These are phyloP conservation scores for Dryadomyces quercus-mongolicae DNA, from an alignment of 2,329 filamentous ascomycete species.

Conservation along the genomic window DNA sequence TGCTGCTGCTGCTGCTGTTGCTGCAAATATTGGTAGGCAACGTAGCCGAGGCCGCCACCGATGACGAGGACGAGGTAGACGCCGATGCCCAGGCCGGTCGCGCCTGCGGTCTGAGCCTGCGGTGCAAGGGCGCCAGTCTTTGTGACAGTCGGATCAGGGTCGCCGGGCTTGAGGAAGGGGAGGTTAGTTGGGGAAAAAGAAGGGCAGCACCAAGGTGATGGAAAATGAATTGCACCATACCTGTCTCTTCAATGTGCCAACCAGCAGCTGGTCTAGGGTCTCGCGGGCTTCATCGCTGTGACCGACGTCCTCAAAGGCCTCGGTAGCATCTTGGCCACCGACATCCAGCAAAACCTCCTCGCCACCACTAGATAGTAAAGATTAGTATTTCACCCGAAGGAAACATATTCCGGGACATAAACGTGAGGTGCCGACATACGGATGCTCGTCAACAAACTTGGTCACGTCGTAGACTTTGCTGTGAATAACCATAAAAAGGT, in stretches of 20 bases:
- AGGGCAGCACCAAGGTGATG: not conserved
- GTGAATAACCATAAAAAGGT: conserved; percentile 83
- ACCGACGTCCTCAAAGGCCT: conserved; percentile 98
- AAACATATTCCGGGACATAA: too few species aligned
- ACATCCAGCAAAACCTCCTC: conserved; percentile 97
- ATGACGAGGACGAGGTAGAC: conserved; percentile 72
- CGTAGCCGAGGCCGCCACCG: conserved; percentile 66
- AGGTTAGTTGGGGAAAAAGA: not conserved
- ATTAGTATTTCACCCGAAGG: not conserved
- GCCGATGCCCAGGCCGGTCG: conserved; percentile 57
- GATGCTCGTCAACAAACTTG: conserved; percentile 94
- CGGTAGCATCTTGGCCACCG: conserved; percentile 87
- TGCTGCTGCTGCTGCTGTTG: conserved; percentile 23
- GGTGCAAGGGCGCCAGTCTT: conserved; percentile 34
- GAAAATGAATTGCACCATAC: conserved; percentile 32
- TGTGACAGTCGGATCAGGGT: conserved; percentile 59
- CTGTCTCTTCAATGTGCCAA: conserved; percentile 69
- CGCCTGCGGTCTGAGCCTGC: conserved; percentile 32
- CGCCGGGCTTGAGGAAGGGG: conserved; percentile 46
- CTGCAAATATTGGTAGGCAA: conserved; percentile 77
- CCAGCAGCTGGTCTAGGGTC: conserved; percentile 65
- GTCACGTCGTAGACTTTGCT: conserved; percentile 90
- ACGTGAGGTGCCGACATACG: conserved; percentile 36
- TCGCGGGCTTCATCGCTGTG: conserved; percentile 98
- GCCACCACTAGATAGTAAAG: conserved; percentile 56